phyloP scores from a whole-genome alignment of 257 asterid genomes.

The Forsythia suspensa region DNA sequence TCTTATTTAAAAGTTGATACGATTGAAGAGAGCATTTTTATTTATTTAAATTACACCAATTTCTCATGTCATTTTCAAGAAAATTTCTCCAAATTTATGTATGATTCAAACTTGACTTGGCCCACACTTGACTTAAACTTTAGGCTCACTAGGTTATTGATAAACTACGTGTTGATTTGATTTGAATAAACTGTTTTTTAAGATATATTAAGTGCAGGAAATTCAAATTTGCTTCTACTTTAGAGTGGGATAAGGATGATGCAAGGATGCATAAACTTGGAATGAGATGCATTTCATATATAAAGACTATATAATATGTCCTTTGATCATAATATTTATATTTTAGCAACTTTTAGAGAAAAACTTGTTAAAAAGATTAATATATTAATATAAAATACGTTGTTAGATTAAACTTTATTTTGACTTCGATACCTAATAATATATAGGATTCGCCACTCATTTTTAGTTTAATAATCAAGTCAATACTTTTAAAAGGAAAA shows the following conservation, averaged over 20 bases:
- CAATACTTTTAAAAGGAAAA: neutral
- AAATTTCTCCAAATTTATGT: neutral
- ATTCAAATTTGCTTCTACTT: neutral
- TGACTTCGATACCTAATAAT: neutral
- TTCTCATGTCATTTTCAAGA: neutral
- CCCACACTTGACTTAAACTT: neutral
- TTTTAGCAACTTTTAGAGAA: neutral
- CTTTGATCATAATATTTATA: no score
- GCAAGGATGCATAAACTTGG: constrained; percentile 40
- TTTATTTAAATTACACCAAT: no score
- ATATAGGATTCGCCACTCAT: neutral
- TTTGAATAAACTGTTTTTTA: neutral
- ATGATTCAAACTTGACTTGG: neutral
- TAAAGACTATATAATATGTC: neutral
- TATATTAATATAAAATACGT: no score
- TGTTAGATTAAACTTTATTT: neutral
- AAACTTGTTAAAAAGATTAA: no score
- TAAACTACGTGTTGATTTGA: neutral
- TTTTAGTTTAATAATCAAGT: neutral
- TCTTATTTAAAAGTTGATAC: no score
- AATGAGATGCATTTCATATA: constrained; percentile 22
- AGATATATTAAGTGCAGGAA: constrained; percentile 1
- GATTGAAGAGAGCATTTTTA: no score
- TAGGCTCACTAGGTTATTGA: neutral
- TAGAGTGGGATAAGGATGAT: constrained; percentile 31